phyloP scores from a whole-genome alignment of 1,139 yeast genomes.

The Pichia sp. region DNA sequence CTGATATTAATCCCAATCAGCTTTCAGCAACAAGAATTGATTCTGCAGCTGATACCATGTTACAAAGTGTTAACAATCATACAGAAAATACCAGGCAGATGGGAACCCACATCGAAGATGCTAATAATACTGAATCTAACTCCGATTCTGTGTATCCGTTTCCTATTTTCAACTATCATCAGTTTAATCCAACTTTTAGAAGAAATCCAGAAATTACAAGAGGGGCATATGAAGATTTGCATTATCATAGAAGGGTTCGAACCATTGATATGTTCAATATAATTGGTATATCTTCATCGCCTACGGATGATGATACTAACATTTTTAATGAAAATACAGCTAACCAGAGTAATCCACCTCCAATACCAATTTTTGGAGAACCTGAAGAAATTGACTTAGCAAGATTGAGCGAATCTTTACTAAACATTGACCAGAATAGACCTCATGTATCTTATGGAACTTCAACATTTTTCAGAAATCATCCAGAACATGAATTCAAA shows the following conservation, averaged over 20 bases:
- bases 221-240: too few relatives aligned
- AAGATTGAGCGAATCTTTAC: neutral
- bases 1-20: neutral
- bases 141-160: too few relatives aligned
- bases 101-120: neutral
- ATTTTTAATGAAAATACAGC: neutral
- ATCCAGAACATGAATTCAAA: slow-evolving; percentile 20
- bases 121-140: neutral
- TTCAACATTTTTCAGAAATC: slow-evolving; percentile 22
- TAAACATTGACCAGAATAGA: neutral
- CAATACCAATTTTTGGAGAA: neutral
- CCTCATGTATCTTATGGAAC: slow-evolving; percentile 4
- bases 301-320: neutral
- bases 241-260: neutral
- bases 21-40: neutral
- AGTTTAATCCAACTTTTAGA: neutral
- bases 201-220: neutral
- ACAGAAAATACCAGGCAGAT: neutral
- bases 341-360: neutral
- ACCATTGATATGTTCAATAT: neutral
- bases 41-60: neutral
- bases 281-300: neutral
- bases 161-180: too few relatives aligned
- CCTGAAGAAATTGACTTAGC: neutral
- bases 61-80: neutral